Evolutionary conservation across 192 early-diverging fungal genomes (phyloP), one percentile per base, ranked within the genome.

Genomic region (Mortierella antarctica): DNA sequence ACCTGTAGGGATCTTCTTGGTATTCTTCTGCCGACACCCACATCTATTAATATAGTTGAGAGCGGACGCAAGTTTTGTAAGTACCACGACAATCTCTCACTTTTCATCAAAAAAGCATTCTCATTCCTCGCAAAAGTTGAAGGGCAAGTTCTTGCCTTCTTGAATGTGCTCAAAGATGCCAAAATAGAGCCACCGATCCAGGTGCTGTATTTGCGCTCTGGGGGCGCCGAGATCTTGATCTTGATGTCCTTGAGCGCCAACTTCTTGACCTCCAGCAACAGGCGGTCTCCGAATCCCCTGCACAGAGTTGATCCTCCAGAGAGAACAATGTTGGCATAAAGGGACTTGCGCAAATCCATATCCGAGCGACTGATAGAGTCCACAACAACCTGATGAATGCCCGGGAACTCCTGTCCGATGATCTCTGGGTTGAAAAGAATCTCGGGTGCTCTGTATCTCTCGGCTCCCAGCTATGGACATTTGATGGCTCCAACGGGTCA

Each of bases 181-280:
- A 98, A 74, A 87, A 99, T 98, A 42, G 94, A 95, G 1, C 97
- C 97, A 62, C 97, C 98, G 73, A 98, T 97, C 97, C 98, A 99
- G 41, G 97, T 98, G 41, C 94, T 94, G 84, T 97, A 99, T 82
- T 96, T 98, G 67, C 98, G 93, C 88, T 99, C 98, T 39, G 95
- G 97, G 51, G 96, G 97, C 0, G 97, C 97, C 45, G 91, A 96
- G 71, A 99, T 98, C 82, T 96, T 98, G 82, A 99, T 97, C 86
- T 98, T 99, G 75, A 95, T 88, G 71, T 98, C 97, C 76, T 96
- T 96, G 49, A 95, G 78, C 7, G 96, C 94, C 67, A 96, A 84
- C 74, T 93, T 95, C 67, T 94, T 95, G 62, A 98, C 88, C 82
- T 99, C 98, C 54, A 84, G 83, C 84, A 99, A 88, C 65, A 99